Base-by-base conservation (phyloP, 73 alveolate genomes). In the Blepharisma stoltei region DNA sequence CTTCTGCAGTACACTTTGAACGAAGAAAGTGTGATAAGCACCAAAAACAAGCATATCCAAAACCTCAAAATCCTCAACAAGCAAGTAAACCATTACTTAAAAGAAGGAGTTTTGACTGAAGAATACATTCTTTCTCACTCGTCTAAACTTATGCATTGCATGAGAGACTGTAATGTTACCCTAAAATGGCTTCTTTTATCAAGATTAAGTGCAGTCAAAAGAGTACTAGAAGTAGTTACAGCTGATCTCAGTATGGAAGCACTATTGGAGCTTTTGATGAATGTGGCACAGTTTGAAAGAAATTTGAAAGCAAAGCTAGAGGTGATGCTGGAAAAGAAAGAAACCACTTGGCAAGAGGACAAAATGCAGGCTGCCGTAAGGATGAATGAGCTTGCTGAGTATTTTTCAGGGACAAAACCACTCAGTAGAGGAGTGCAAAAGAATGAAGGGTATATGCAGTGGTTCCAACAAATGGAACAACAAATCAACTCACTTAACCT, bases 81-180 rank as follows among this genome's bases (percentile, higher is more conserved):
- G 27, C 71, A 81, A 81, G 71, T 60, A 25, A 14, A 32, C 41
- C 41, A 32, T 32, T 32, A 71, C 43, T 52, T 81, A 6, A 67
- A 81, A 83, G 99, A 96, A 78, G 99, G 99, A 11, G 86, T 90
- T 67, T 91, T 96, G 86, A 87, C 89, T 70, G 97, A 93, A 81
- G 99, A 96, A 71, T 96, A 69, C 76, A 98, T 94, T 46, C 91
- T 96, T 23, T 96, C 82, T 83, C 94, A 45, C 99, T 32, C 41
- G 41, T 32, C 41, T 32, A 32, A 32, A 32, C 41, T 32, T 32
- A 32, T 32, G 41, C 41, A 32, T 3, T 32, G 41, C 41, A 32
- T 32, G 41, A 32, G 41, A 32, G 41, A 32, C 41, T 32, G 41
- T 3, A 32, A 32, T 32, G 41, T 32, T 32, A 32, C 41, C 0